Conservation (phyloP, 2,329 filamentous ascomycete species). For the Blastomyces silverae region DNA sequence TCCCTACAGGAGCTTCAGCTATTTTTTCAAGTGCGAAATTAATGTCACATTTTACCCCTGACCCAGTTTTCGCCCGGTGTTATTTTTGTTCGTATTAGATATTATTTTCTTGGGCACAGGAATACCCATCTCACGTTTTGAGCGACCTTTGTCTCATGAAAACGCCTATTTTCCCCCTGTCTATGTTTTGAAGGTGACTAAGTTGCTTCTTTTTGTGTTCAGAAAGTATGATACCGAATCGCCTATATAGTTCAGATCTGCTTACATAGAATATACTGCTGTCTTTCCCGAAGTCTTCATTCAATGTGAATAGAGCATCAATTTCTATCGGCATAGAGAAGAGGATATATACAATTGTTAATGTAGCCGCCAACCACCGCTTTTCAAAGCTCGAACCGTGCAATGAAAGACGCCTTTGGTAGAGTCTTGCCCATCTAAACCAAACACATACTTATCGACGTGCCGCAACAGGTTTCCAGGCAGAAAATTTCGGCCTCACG, state of each 20-base stretch:
- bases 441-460: constrained; percentile 19
- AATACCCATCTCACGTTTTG: constrained; percentile 15
- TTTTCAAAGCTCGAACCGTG: neutral
- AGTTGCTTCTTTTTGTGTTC: neutral
- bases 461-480: constrained; percentile 33
- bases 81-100: constrained; percentile 15
- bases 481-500: constrained; percentile 32
- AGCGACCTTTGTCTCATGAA: constrained; percentile 28
- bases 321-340: constrained; percentile 4
- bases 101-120: constrained; percentile 12
- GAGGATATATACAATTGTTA: constrained; percentile 1
- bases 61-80: constrained; percentile 21
- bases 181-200: neutral
- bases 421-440: neutral
- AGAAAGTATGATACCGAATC: neutral
- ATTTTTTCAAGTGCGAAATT: constrained; percentile 20
- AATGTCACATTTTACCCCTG: neutral
- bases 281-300: neutral
- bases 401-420: no score
- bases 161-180: constrained; percentile 13
- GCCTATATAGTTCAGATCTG: neutral
- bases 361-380: neutral
- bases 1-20: constrained; percentile 9
- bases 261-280: neutral
- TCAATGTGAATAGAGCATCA: constrained; percentile 4